Conservation (phyloP, 805 yeast genomes). For the Phaffomyces thermotolerans region DNA sequence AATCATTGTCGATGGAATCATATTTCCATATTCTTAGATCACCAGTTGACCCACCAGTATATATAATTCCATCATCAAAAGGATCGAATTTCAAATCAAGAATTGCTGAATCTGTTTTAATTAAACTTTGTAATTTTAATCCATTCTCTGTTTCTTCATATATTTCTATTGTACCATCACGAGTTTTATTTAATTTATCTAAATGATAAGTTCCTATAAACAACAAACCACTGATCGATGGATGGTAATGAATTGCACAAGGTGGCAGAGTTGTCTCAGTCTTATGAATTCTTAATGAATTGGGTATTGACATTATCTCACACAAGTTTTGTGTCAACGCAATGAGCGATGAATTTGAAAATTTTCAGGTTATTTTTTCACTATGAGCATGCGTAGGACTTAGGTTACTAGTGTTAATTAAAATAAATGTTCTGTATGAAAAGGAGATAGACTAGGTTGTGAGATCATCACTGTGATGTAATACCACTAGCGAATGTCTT, state of each 20-base stretch:
- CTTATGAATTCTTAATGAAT: conserved; percentile 1
- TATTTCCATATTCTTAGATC: conserved; percentile 53
- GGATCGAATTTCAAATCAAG: conserved; percentile 71
- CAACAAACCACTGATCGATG: conserved; percentile 38
- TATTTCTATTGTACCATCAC: conserved; percentile 59
- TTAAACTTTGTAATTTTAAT: conserved; percentile 21
- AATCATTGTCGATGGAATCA: conserved; percentile 18
- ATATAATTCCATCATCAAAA: conserved; percentile 37
- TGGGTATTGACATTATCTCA: not conserved
- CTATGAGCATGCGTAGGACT: no score
- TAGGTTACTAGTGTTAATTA: no score
- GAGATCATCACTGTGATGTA: no score
- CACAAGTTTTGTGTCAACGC: no score
- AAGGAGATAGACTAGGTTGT: no score
- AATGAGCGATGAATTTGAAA: not conserved
- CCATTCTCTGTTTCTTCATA: conserved; percentile 19
- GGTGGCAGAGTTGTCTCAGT: conserved; percentile 53
- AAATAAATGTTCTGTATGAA: no score
- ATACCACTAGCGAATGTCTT: no score
- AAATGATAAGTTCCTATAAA: conserved; percentile 79
- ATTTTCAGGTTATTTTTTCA: not conserved
- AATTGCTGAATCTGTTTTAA: conserved; percentile 51
- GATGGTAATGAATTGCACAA: conserved; percentile 64
- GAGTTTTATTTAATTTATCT: conserved; percentile 44
- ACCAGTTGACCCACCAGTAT: conserved; percentile 80